phyloP scores from a whole-genome alignment of 2,329 filamentous ascomycete genomes.

The Lachnellula occidentalis region DNA sequence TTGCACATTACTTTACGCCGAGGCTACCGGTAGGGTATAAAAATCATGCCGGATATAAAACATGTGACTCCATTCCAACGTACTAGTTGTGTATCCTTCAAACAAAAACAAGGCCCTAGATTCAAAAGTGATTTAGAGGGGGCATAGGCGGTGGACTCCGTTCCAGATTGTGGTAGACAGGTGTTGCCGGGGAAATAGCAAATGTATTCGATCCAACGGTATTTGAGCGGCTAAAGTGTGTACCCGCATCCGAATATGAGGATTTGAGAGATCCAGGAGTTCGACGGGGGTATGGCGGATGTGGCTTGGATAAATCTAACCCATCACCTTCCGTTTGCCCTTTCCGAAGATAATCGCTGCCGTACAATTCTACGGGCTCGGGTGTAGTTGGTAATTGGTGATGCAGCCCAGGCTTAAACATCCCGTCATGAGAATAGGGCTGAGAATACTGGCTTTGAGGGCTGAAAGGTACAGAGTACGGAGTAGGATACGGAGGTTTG shows the following conservation, averaged over 20 bases:
- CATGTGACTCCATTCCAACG: not conserved
- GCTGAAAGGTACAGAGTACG: not conserved
- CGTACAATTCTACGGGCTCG: constrained; percentile 8
- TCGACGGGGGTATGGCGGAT: not conserved
- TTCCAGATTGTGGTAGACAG: not conserved
- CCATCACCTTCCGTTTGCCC: not conserved
- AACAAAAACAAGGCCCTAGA: not conserved
- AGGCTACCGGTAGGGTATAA: not conserved
- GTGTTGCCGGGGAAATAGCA: not conserved
- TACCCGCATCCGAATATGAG: not conserved
- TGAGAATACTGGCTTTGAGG: constrained; percentile 4
- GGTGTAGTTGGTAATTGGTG: constrained; percentile 5
- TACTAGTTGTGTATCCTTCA: not conserved
- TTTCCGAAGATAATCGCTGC: constrained; percentile 1
- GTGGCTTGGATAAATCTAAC: not conserved
- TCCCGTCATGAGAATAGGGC: not conserved
- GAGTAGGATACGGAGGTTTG: no score
- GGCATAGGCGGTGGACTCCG: not conserved
- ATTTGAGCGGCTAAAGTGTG: not conserved
- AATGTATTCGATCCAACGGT: not conserved
- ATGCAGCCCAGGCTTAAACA: not conserved
- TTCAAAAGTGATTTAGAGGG: not conserved
- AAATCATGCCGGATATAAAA: not conserved
- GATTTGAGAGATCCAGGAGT: not conserved
- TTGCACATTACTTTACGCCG: not conserved